Conservation (phyloP, 2,329 filamentous ascomycete species). For the Cercospora zeae-maydis region DNA sequence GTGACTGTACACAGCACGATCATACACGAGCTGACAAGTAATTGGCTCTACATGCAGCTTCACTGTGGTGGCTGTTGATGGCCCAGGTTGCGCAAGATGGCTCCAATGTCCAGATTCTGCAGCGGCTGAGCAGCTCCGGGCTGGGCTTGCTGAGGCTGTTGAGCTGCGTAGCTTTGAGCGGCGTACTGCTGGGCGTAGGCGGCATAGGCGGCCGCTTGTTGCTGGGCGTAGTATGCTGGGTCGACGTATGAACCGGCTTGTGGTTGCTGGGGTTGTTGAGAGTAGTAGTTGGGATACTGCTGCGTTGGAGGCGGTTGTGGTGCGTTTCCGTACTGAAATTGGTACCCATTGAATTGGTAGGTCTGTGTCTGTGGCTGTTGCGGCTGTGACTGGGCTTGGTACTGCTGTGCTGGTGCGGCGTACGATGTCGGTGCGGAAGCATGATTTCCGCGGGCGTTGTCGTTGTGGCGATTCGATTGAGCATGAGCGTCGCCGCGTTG, state of each 20-base stretch:
- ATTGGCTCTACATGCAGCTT: constrained; percentile 1
- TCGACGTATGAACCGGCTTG: constrained; percentile 16
- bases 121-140: not conserved
- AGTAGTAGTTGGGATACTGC: constrained; percentile 25
- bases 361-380: constrained; percentile 57
- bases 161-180: constrained; percentile 3
- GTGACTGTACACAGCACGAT: not conserved
- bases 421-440: not conserved
- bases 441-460: constrained; percentile 18
- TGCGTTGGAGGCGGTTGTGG: constrained; percentile 16
- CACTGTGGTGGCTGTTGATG: constrained; percentile 3
- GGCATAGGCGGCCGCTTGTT: not conserved
- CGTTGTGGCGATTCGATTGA: constrained; percentile 28
- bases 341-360: constrained; percentile 74
- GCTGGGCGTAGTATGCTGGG: not conserved
- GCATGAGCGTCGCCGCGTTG: constrained; percentile 26
- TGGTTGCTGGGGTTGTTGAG: constrained; percentile 21
- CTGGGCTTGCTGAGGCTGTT: not conserved
- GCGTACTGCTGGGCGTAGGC: constrained; percentile 3
- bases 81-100: constrained; percentile 8
- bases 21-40: constrained; percentile 18
- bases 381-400: constrained; percentile 15
- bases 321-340: constrained; percentile 28
- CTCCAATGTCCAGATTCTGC: constrained; percentile 6
- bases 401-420: constrained; percentile 7